A percentile compares a stretch with the other conserved stretches of the same genome.
Conservation (phyloP, 441 rosid species). For the Arabidopsis lyrata region DNA sequence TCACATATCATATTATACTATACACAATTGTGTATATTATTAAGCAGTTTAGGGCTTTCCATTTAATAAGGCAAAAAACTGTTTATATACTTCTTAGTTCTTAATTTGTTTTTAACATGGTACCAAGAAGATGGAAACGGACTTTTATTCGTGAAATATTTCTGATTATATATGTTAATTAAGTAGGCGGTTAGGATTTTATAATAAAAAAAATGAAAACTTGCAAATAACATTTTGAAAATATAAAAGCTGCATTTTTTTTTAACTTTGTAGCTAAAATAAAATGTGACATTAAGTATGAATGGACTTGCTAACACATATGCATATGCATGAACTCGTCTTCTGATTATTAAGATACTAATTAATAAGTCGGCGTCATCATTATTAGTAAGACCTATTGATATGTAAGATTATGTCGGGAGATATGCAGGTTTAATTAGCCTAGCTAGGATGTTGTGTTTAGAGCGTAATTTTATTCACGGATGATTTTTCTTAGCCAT, state of each 20-base stretch:
- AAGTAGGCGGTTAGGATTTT: neutral
- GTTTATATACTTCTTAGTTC: too few relatives aligned
- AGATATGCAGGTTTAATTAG: neutral
- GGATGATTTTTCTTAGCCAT: neutral
- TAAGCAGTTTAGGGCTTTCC: neutral
- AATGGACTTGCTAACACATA: neutral
- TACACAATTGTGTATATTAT: neutral
- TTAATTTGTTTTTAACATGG: too few relatives aligned
- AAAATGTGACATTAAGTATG: neutral
- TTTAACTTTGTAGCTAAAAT: neutral
- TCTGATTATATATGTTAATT: neutral
- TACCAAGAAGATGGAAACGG: neutral
- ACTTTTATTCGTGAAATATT: neutral
- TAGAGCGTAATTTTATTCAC: neutral
- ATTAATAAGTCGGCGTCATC: neutral
- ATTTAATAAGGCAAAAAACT: too few relatives aligned
- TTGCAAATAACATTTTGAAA: too few relatives aligned
- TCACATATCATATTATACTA: neutral
- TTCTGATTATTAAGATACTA: neutral
- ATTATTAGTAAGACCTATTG: neutral
- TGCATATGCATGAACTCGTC: neutral
- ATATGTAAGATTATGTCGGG: too few relatives aligned
- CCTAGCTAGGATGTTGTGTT: conserved; percentile 5
- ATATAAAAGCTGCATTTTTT: neutral
- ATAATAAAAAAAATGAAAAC: neutral